Percentiles rank a stretch among this genome's conserved stretches.
phyloP scores from a whole-genome alignment of 345 rosid species.

The Psidium friedrichsthalianum region DNA sequence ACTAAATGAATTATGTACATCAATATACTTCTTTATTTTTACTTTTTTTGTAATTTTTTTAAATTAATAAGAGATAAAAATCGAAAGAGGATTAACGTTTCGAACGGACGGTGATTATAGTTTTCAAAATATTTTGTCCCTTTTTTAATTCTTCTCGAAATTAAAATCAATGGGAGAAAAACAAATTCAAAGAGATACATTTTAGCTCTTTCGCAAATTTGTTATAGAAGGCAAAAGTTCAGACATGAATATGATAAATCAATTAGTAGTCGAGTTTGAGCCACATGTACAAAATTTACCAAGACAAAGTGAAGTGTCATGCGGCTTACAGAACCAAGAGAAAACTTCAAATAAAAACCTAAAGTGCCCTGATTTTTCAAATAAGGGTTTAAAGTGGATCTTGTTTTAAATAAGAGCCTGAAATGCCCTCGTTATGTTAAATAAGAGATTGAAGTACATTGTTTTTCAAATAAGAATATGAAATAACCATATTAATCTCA shows the following conservation, averaged over 20 bases:
- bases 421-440: too few relatives aligned
- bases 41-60: neutral
- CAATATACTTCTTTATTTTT: neutral
- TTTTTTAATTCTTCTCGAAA: neutral
- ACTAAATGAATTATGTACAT: neutral
- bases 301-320: too few relatives aligned
- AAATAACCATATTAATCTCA: too few relatives aligned
- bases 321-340: fast-evolving
- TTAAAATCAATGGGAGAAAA: neutral
- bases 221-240: neutral
- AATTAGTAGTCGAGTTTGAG: neutral
- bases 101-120: neutral
- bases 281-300: neutral
- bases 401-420: too few relatives aligned
- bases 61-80: neutral
- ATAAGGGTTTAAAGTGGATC: too few relatives aligned
- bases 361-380: too few relatives aligned
- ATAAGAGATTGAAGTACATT: too few relatives aligned
- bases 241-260: neutral
- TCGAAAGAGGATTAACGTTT: neutral
- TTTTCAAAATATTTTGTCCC: neutral
- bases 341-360: too few relatives aligned
- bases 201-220: neutral
- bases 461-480: too few relatives aligned
- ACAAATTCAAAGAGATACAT: neutral